Conservation (phyloP, 805 yeast genomes). For the Sporopachydermia quercuum region DNA sequence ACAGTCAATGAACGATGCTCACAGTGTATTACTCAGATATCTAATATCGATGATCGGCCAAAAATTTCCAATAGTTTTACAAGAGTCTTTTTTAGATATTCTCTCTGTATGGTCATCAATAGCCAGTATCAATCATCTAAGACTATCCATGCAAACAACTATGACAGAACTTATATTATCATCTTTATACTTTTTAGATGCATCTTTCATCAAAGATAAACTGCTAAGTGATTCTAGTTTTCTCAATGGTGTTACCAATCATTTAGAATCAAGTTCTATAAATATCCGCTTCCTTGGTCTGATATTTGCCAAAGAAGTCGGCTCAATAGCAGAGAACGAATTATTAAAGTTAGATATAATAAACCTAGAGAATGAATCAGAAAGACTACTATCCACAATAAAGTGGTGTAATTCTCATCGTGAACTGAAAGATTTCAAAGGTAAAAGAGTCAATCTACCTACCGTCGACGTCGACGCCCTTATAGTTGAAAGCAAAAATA, state of each 20-base stretch:
- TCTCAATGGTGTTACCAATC: constrained; percentile 34
- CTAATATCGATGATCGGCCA: too few species aligned
- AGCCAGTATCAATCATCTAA: background rate
- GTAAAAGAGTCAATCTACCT: too few species aligned
- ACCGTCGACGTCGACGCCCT: too few species aligned
- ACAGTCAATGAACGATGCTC: too few species aligned
- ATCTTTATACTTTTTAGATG: background rate
- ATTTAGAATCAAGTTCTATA: constrained; percentile 34
- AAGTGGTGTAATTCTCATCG: too few species aligned
- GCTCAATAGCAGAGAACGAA: constrained; percentile 17
- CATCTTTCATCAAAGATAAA: background rate
- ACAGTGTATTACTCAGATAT: too few species aligned
- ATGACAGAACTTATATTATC: background rate
- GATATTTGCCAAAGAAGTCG: constrained; percentile 33
- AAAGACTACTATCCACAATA: too few species aligned
- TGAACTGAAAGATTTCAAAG: too few species aligned
- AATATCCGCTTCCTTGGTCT: constrained; percentile 39
- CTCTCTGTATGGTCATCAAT: background rate
- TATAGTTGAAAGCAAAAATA: too few species aligned
- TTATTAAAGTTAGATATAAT: constrained; percentile 18
- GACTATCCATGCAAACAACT: background rate
- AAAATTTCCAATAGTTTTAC: too few species aligned
- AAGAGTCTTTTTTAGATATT: too few species aligned
- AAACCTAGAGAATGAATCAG: constrained; percentile 18
- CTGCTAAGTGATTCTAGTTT: constrained; percentile 19